Evolutionary conservation across 495 filamentous ascomycete genomes (phyloP).

Genomic region (Stereocaulon alpinum): DNA sequence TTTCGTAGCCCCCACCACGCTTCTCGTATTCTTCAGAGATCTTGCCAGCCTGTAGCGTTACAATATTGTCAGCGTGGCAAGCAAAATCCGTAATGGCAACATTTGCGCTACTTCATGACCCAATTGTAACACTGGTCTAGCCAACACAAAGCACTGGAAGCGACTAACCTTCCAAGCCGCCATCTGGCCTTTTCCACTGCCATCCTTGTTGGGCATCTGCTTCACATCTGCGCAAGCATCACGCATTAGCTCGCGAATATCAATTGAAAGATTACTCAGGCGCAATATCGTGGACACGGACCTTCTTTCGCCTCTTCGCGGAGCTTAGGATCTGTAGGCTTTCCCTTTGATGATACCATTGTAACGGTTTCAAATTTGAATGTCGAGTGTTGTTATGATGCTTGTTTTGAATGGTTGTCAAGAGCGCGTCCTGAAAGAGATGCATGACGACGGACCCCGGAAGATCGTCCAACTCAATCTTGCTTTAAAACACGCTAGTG

Average conservation of each 20-base stretch:
- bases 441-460: slow-evolving; percentile 14
- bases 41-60: slow-evolving; percentile 31
- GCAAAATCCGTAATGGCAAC: neutral
- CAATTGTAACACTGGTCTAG: neutral
- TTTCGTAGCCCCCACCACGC: slow-evolving; percentile 41
- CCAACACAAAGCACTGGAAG: no score
- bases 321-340: slow-evolving; percentile 43
- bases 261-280: neutral
- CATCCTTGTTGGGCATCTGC: slow-evolving; percentile 45
- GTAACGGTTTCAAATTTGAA: neutral
- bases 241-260: slow-evolving; percentile 5
- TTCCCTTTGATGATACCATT: slow-evolving; percentile 41
- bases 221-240: slow-evolving; percentile 14
- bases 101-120: neutral
- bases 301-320: slow-evolving; percentile 41
- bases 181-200: slow-evolving; percentile 44
- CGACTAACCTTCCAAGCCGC: slow-evolving; percentile 44
- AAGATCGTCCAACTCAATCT: slow-evolving; percentile 8
- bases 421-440: slow-evolving; percentile 19
- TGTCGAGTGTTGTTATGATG: neutral
- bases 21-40: slow-evolving; percentile 46
- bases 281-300: neutral
- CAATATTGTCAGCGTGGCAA: neutral
- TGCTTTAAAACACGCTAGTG: slow-evolving; percentile 9
- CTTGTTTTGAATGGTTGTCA: slow-evolving; percentile 4